Evolutionary conservation across 768 basidiomycete genomes (phyloP).

Genomic region (Cyclocybe cylindracea): DNA sequence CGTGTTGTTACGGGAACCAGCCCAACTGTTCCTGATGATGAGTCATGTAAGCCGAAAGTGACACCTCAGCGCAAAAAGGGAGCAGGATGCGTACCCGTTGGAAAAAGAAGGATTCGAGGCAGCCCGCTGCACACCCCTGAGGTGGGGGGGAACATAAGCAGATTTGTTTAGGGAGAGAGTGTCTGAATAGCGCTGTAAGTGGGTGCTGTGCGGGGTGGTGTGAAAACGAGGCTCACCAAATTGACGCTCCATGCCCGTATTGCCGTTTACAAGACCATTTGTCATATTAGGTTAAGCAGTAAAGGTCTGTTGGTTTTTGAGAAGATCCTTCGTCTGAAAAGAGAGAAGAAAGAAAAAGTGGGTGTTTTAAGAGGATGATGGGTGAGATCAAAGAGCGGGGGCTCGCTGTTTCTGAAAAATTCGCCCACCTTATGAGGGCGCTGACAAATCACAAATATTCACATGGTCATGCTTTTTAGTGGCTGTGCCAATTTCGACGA

Average conservation of each 20-base stretch:
- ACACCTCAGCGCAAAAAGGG: constrained; percentile 6
- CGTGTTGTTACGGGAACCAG: constrained; percentile 57
- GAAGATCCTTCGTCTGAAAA: constrained; percentile 28
- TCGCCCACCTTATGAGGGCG: constrained; percentile 7
- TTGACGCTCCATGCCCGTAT: constrained; percentile 69
- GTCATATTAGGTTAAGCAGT: constrained; percentile 64
- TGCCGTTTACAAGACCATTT: constrained; percentile 88
- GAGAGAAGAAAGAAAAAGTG: constrained; percentile 21
- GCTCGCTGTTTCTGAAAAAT: constrained; percentile 21
- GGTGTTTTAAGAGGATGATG: constrained; percentile 26
- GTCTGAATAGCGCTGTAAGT: constrained; percentile 40
- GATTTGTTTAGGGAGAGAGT: constrained; percentile 79
- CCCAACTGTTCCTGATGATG: constrained; percentile 61
- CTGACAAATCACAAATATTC: constrained; percentile 17
- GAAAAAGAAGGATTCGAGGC: constrained; percentile 64
- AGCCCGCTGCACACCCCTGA: constrained; percentile 87
- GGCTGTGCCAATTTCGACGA: constrained; percentile 12
- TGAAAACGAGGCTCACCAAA: constrained; percentile 53
- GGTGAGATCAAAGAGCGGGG: constrained; percentile 33
- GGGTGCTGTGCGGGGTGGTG: constrained; percentile 5
- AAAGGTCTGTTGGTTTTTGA: constrained; percentile 21
- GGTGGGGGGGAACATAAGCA: constrained; percentile 87
- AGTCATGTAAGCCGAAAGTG: constrained; percentile 5
- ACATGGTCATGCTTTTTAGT: constrained; percentile 18
- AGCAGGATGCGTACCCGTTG: constrained; percentile 51